phyloP scores from a whole-genome alignment of 805 yeast species.

The Kodamaea jinghongensis region DNA sequence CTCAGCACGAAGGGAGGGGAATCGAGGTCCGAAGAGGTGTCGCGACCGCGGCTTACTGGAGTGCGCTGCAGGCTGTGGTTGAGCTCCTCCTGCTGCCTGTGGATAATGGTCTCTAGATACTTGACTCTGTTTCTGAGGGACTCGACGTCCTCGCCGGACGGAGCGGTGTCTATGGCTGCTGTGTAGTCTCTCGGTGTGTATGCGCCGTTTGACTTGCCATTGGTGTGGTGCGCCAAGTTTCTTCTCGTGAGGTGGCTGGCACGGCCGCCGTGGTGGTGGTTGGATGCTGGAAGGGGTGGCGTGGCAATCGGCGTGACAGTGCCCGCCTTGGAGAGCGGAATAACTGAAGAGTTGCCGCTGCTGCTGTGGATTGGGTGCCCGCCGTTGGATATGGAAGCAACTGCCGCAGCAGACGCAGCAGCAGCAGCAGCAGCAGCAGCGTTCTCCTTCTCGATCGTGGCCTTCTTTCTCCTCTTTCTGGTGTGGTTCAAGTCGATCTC shows the following conservation, averaged over 20 bases:
- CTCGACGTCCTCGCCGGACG: conserved; percentile 14
- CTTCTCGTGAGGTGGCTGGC: not conserved
- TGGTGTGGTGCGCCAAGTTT: not conserved
- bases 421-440: conserved; percentile 15
- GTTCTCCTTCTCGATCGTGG: conserved; percentile 27
- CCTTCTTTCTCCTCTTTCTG: conserved; percentile 45
- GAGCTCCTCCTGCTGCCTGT: conserved; percentile 9
- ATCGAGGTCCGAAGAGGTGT: conserved; percentile 7
- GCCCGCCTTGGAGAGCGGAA: no score
- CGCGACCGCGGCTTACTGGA: not conserved
- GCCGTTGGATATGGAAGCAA: not conserved
- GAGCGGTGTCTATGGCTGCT: no score
- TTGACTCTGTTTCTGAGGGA: conserved; percentile 21
- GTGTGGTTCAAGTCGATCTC: conserved; percentile 63
- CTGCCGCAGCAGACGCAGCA: conserved; percentile 7
- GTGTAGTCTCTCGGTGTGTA: conserved; percentile 7
- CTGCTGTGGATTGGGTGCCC: not conserved
- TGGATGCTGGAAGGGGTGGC: no score
- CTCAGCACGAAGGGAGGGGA: conserved; percentile 28
- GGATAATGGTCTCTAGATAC: conserved; percentile 16
- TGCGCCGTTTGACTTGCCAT: conserved; percentile 1
- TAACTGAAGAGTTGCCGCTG: no score
- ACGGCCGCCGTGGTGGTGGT: no score
- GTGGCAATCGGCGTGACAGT: no score
- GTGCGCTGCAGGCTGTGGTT: not conserved